A percentile compares a stretch with the other conserved stretches of the same genome.
Evolutionary conservation across 805 yeast species (phyloP).

Genomic region (Schwanniomyces pseudopolymorphus): DNA sequence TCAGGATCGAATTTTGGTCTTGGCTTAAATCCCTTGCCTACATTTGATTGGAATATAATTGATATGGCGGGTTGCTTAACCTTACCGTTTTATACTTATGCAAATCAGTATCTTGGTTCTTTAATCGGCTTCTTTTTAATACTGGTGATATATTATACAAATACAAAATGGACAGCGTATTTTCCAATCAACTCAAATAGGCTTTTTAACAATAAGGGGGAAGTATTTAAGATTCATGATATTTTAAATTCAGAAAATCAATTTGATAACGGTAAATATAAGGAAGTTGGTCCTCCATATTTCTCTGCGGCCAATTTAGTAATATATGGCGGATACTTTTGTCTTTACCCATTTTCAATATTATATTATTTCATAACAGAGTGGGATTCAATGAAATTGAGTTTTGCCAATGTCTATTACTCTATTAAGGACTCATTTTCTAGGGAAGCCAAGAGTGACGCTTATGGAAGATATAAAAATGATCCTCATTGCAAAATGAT

Average conservation of each 20-base stretch:
- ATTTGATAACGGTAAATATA: slow-evolving; percentile 49
- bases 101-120: slow-evolving; percentile 38
- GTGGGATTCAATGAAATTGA: slow-evolving; percentile 40
- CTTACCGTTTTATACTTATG: slow-evolving; percentile 43
- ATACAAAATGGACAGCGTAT: slow-evolving; percentile 49
- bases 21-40: slow-evolving; percentile 42
- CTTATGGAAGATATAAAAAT: slow-evolving; percentile 26
- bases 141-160: slow-evolving; percentile 41
- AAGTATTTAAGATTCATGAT: slow-evolving; percentile 44
- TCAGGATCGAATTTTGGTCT: slow-evolving; percentile 38
- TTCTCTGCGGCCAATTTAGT: slow-evolving; percentile 63
- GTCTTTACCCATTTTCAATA: slow-evolving; percentile 56
- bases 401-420: slow-evolving; percentile 34
- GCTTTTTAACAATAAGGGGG: slow-evolving; percentile 53
- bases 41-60: slow-evolving; percentile 44
- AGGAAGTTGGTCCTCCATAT: slow-evolving; percentile 63
- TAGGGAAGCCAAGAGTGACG: slow-evolving; percentile 5
- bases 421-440: slow-evolving; percentile 28
- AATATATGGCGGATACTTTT: slow-evolving; percentile 56
- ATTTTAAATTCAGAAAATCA: slow-evolving; percentile 43
- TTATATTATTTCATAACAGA: slow-evolving; percentile 48
- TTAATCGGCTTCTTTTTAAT: slow-evolving; percentile 33
- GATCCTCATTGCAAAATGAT: slow-evolving; percentile 62
- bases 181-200: slow-evolving; percentile 53
- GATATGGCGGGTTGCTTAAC: slow-evolving; percentile 40